Base-by-base conservation (phyloP, 164 flowering plant species). In the Brasenia schreberi region DNA sequence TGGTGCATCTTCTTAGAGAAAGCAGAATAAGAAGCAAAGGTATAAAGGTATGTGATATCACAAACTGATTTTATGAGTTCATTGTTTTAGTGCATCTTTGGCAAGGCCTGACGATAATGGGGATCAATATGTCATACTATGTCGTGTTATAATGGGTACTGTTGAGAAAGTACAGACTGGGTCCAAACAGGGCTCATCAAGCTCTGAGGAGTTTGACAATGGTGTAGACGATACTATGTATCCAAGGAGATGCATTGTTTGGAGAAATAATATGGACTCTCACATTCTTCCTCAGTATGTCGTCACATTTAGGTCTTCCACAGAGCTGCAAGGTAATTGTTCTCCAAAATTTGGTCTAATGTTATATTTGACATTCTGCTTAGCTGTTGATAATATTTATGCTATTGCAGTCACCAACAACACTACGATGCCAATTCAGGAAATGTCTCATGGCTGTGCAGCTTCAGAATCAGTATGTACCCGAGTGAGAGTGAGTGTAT, bases 141-240 rank as follows among this genome's bases (percentile, higher is more conserved):
- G 89, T 62, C 81, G 82, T n/a, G 85, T 86, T 42, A 67, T 86
- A 67, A 56, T 85, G 71, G 91, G 94, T 0, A 84, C 70, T n/a
- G 70, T 76, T 19, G 90, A 86, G 67, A 72, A 78, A 66, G 72
- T 88, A 33, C 74, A 75, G 52, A 70, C 44, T 1, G 87, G 85
- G 1, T 81, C 87, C 63, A 62, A 42, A 0, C 86, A 84, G 61
- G 65, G 7, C 59, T 65, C 67, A 62, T 89, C 94, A 9, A 74
- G 77, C 19, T 68, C 65, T 71, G 65, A 43, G 39, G 65, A 71
- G 10, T 84, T 73, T 64, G 94, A 88, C 62, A 71, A 77, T 19
- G 94, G 85, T 7, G 79, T 78, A 18, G 90, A 88, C 65, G 77
- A 86, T 73, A 64, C 79, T 9, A 64, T 39, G 43, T 77, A 79